Conservation (phyloP, 257 asterid genomes). For the Nicotiana obtusifolia region DNA sequence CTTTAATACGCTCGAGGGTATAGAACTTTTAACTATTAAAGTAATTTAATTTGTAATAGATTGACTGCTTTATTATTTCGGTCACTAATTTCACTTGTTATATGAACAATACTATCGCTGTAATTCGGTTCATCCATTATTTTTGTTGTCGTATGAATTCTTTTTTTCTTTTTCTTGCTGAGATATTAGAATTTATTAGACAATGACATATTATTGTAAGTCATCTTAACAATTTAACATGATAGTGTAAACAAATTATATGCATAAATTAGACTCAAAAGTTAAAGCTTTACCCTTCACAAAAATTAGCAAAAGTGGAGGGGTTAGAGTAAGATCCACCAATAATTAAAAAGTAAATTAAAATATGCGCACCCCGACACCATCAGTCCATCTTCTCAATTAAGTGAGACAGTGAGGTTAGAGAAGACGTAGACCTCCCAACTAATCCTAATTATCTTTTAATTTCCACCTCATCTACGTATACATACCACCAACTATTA, state of each 20-base stretch:
- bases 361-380: not conserved
- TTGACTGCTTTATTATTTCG: not conserved
- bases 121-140: not conserved
- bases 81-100: not conserved
- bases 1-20: too few species aligned
- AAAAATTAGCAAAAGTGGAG: not conserved
- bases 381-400: not conserved
- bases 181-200: too few species aligned
- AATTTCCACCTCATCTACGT: slow-evolving; percentile 10
- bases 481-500: not conserved
- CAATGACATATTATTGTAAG: too few species aligned
- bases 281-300: not conserved
- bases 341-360: not conserved
- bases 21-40: too few species aligned
- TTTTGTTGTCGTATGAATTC: not conserved
- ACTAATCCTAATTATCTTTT: slow-evolving; percentile 3
- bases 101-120: not conserved
- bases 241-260: too few species aligned
- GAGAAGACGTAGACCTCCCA: slow-evolving; percentile 10
- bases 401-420: slow-evolving; percentile 1
- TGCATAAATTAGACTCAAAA: not conserved
- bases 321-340: not conserved
- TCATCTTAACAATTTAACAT: too few species aligned
- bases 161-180: not conserved
- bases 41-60: not conserved